Conservation (phyloP, 352 stramenopile species). For the Saprolegnia parasitica region DNA sequence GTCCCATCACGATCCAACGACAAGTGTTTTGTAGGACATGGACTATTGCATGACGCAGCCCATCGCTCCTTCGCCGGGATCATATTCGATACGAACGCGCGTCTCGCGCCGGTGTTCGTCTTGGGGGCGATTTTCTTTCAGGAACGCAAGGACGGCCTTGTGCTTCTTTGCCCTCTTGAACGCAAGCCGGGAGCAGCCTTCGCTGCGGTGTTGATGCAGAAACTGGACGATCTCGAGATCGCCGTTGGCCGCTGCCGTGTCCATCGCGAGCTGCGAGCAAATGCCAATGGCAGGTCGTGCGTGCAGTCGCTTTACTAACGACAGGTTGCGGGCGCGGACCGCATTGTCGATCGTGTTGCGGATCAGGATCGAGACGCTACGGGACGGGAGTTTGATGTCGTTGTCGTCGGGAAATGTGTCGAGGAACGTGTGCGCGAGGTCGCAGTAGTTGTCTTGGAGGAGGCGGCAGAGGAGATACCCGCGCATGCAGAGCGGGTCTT, state of each 20-base stretch:
- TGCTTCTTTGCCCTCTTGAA: not conserved
- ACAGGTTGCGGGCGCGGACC: not conserved
- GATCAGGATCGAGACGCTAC: not conserved
- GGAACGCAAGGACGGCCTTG: not conserved
- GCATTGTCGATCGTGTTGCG: not conserved
- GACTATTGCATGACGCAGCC: no score
- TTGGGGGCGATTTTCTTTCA: not conserved
- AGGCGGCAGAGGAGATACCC: not conserved
- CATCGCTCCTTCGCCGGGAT: no score
- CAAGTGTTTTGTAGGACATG: no score
- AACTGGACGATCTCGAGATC: conserved; percentile 1
- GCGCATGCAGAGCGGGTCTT: not conserved
- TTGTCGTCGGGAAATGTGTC: no score
- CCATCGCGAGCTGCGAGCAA: not conserved
- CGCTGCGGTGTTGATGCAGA: not conserved
- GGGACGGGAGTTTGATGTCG: not conserved
- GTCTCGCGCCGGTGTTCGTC: not conserved
- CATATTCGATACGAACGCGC: no score
- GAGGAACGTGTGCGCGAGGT: not conserved
- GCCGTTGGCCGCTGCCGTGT: conserved; percentile 7
- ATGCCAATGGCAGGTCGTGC: not conserved
- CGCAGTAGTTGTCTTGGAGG: not conserved
- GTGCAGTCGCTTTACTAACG: not conserved
- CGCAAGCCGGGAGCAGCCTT: not conserved
- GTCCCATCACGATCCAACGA: no score